Conservation (phyloP, 371 early-diverging fungal genomes). For the Chytridium lagenaria region DNA sequence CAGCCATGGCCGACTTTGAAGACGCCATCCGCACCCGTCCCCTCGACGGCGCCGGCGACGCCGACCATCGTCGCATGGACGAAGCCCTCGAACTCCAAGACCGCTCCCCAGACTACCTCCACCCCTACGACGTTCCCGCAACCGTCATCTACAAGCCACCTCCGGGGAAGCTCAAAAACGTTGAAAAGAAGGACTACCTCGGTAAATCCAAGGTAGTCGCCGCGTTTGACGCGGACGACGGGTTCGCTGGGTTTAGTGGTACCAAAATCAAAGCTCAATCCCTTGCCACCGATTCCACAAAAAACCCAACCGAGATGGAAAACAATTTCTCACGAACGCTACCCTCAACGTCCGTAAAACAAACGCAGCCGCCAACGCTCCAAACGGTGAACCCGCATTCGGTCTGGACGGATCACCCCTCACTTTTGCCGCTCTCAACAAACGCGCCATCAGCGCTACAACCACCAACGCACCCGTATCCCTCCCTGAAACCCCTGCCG, state of each 20-base stretch:
- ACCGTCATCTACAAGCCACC: slow-evolving; percentile 80
- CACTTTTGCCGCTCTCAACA: slow-evolving; percentile 15
- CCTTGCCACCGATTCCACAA: background rate
- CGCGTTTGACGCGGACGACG: slow-evolving; percentile 59
- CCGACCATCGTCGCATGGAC: slow-evolving; percentile 36
- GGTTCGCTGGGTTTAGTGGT: slow-evolving; percentile 71
- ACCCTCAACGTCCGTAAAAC: background rate
- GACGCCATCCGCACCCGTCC: slow-evolving; percentile 59
- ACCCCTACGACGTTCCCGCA: slow-evolving; percentile 32
- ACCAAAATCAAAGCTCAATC: slow-evolving; percentile 33
- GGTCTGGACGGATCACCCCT: slow-evolving; percentile 14
- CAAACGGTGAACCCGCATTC: background rate
- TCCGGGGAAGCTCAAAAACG: slow-evolving; percentile 78
- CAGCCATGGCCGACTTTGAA: slow-evolving; percentile 78
- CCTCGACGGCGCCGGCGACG: background rate
- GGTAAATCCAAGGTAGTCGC: slow-evolving; percentile 76
- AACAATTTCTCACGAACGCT: slow-evolving; percentile 13
- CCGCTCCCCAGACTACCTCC: slow-evolving; percentile 37
- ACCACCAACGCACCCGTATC: background rate
- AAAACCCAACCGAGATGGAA: slow-evolving; percentile 26
- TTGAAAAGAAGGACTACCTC: slow-evolving; percentile 77
- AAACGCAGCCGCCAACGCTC: background rate
- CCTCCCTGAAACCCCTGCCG: background rate
- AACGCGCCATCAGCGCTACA: slow-evolving; percentile 7
- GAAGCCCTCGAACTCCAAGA: slow-evolving; percentile 44